Base-by-base conservation (phyloP, 164 flowering plant species). In the Cinnamomum micranthum region DNA sequence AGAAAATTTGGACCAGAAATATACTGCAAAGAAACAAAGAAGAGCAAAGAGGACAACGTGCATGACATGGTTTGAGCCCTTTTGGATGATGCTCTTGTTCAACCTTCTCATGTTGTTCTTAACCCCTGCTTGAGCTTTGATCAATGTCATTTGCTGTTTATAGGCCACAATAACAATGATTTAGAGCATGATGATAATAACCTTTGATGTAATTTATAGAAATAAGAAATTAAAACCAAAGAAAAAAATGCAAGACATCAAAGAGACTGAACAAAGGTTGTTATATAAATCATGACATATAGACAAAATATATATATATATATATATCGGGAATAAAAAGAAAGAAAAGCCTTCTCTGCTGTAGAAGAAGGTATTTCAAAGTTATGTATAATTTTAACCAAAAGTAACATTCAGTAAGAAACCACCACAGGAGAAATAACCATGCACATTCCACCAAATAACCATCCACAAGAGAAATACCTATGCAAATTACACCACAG, bases 41-140 rank as follows among this genome's bases (percentile, higher is more conserved):
- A 94, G 84, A 0, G 88, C 93, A 86, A 94, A 94, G 35, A 90
- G 80, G 75, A 94, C 82, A 50, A 94, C 97, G 72, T 90, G 96
- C 59, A 90, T 78, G 22, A 94, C 75, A 71, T 90, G 90, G 83
- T 83, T 94, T 65, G 91, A 84, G 1, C 98, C 98, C 77, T 84
- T 80, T 80, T 86, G 86, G 76, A 92, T 81, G 68, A 94, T 88
- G 83, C 90, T 88, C 81, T 75, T 86, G 85, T 87, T 94, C 82
- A 94, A 78, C 81, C 88, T 85, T 84, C 96, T 88, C 85, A 92
- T 77, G 79, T 92, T 94, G 87, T 91, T 91, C 86, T 94, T 94
- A 78, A 94, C 91, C 17, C 96, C 93, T 20, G 97, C 96, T 84
- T 92, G 95, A 81, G 93, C 98, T 85, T 89, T 89, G 22, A 89